phyloP scores from a whole-genome alignment of 2,329 filamentous ascomycete genomes.

The Diaporthe destruens region DNA sequence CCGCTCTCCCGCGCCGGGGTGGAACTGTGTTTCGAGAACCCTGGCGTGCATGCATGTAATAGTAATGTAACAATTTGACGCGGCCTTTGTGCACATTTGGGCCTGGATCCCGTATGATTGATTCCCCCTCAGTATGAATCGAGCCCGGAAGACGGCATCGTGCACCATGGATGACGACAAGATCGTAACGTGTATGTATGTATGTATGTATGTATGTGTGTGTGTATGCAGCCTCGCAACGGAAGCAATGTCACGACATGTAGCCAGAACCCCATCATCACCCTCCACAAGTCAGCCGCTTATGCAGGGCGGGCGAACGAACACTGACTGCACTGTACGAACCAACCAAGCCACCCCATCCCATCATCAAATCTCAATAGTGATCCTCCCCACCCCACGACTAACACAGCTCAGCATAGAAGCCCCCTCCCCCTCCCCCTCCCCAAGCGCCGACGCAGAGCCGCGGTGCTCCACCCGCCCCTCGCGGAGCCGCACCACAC shows the following conservation, averaged over 20 bases:
- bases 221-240: not conserved
- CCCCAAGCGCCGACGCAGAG: conserved; percentile 54
- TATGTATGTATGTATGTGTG: too few relatives aligned
- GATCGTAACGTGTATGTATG: too few relatives aligned
- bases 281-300: not conserved
- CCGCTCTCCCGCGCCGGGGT: conserved; percentile 14
- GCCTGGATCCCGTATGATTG: not conserved
- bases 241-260: not conserved
- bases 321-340: too few relatives aligned
- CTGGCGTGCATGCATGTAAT: not conserved
- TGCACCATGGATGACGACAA: too few relatives aligned
- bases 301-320: not conserved
- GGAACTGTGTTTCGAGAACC: not conserved
- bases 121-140: not conserved
- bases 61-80: not conserved
- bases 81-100: conserved; percentile 1
- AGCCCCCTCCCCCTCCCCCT: conserved; percentile 56
- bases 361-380: conserved; percentile 58
- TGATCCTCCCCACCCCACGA: conserved; percentile 62
- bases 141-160: not conserved
- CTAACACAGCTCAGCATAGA: conserved; percentile 66
- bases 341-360: not conserved
- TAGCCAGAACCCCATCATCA: not conserved
- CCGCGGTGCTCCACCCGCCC: conserved; percentile 64
- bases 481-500: conserved; percentile 57